Conservation (phyloP, 2,329 filamentous ascomycete genomes). For the Calonectria henricotiae region DNA sequence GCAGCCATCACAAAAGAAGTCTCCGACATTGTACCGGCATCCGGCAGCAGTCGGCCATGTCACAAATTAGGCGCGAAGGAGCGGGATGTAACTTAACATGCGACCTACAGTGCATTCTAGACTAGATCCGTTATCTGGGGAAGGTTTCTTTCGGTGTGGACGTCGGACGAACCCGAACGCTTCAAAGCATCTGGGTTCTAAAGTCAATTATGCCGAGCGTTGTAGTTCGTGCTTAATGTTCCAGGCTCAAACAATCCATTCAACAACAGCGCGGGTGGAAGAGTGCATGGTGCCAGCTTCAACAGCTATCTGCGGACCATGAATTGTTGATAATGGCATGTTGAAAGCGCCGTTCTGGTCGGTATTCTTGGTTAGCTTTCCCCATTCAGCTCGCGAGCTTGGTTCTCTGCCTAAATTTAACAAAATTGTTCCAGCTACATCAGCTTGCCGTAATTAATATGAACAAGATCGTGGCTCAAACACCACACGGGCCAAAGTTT, state of each 20-base stretch:
- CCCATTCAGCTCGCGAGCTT: background rate
- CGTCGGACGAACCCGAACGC: constrained; percentile 8
- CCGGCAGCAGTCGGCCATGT: background rate
- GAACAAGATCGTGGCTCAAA: background rate
- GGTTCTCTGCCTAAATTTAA: too few relatives aligned
- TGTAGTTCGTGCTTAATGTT: constrained; percentile 9
- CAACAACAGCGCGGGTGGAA: background rate
- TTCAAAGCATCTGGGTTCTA: background rate
- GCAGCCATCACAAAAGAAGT: constrained; percentile 22
- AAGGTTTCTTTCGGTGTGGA: background rate
- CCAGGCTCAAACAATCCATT: background rate
- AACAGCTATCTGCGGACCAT: too few relatives aligned
- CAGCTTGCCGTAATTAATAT: background rate
- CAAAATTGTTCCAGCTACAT: background rate
- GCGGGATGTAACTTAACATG: background rate
- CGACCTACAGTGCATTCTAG: background rate
- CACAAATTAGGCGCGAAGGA: background rate
- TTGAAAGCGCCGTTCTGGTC: background rate
- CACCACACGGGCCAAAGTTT: background rate
- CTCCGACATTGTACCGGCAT: constrained; percentile 29
- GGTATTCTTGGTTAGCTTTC: background rate
- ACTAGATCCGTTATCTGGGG: background rate
- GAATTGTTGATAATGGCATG: background rate
- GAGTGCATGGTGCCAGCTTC: too few relatives aligned
- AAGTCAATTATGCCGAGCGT: constrained; percentile 1